These are phyloP conservation scores for Coemansia sp. DNA, from an alignment of 192 early-diverging fungal genomes.

Conservation along the genomic window DNA sequence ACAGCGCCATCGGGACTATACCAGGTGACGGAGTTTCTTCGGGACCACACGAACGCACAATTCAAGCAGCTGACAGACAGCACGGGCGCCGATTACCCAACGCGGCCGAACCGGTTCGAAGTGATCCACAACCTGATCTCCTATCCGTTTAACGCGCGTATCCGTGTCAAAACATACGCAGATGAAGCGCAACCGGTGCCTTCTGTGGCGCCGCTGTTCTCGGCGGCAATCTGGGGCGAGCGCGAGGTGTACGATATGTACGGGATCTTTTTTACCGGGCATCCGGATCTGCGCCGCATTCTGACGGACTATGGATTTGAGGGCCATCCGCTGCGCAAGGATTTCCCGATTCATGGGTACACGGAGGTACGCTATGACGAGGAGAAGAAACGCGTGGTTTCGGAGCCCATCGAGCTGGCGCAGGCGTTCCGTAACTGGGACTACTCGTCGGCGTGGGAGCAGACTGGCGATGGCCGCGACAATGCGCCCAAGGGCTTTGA, in stretches of 20 bases:
- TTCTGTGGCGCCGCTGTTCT: slow-evolving; percentile 76
- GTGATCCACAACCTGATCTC: slow-evolving; percentile 93
- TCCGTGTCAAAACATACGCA: slow-evolving; percentile 97
- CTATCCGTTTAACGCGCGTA: slow-evolving; percentile 84
- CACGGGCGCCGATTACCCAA: slow-evolving; percentile 90
- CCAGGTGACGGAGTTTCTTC: slow-evolving; percentile 84
- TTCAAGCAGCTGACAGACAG: slow-evolving; percentile 92
- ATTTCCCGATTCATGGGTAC: slow-evolving; percentile 98
- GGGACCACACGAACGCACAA: slow-evolving; percentile 88
- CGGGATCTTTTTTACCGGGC: slow-evolving; percentile 92
- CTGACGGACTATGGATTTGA: slow-evolving; percentile 99
- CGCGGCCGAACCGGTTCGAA: slow-evolving; percentile 91
- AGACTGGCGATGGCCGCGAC: slow-evolving; percentile 64
- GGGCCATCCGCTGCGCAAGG: slow-evolving; percentile 92
- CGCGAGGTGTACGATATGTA: slow-evolving; percentile 99
- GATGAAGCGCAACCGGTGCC: slow-evolving; percentile 90
- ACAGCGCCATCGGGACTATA: slow-evolving; percentile 78
- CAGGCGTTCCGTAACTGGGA: slow-evolving; percentile 98
- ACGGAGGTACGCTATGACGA: slow-evolving; percentile 99
- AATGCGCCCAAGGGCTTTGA: slow-evolving; percentile 53
- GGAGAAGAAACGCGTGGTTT: slow-evolving; percentile 95
- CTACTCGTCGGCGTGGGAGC: slow-evolving; percentile 93
- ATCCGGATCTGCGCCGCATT: slow-evolving; percentile 95
- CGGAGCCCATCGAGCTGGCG: slow-evolving; percentile 92
- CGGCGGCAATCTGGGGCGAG: slow-evolving; percentile 95